Evolutionary conservation across 179 eudicot species (phyloP), one percentile per base, ranked within the genome.

Genomic region (Beta lomatogona): DNA sequence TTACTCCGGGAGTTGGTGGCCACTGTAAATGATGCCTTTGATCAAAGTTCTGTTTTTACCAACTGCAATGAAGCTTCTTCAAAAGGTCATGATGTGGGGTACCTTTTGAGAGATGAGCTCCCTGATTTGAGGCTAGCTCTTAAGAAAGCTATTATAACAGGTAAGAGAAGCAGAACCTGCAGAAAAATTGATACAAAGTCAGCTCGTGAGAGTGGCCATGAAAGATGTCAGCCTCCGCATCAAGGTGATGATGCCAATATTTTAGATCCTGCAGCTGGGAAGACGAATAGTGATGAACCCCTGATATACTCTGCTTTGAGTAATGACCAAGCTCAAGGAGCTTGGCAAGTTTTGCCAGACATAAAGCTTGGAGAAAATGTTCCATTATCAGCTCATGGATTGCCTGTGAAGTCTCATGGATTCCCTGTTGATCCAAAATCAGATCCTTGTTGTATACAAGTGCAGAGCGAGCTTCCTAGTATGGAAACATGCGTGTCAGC

Each of bases 1-100:
- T 86, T 94, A 85, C 87, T 97, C 46, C 85, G 99, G 84, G 99
- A 93, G 87, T 86, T 97, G 86, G 89, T 88, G 76, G 88, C 95
- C 84, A 89, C 88, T 83, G 76, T 86, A 71, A 87, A 87, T 85
- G 88, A 89, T 80, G 91, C 91, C 76, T 83, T 87, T 46, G 91
- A 87, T 68, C 90, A 75, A 64, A 84, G 83, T 83, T 83, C 76
- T 68, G 78, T 54, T 15, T 36, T 83, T 36, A 83, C 90, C 75
- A 81, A 77, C 73, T 50, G 41, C 59, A 81, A 21, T 74, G 89
- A 80, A 78, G 86, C 85, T 84, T 85, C 87, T 52, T 83, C 83
- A 50, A 83, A 85, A 61, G 81, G 69, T 77, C 78, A 73, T 83
- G 86, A 81, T 41, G 48, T 50, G 41, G 85, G 80, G 77, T 13